Conservation (phyloP, 495 filamentous ascomycete genomes). For the Talaromyces wortmannii region DNA sequence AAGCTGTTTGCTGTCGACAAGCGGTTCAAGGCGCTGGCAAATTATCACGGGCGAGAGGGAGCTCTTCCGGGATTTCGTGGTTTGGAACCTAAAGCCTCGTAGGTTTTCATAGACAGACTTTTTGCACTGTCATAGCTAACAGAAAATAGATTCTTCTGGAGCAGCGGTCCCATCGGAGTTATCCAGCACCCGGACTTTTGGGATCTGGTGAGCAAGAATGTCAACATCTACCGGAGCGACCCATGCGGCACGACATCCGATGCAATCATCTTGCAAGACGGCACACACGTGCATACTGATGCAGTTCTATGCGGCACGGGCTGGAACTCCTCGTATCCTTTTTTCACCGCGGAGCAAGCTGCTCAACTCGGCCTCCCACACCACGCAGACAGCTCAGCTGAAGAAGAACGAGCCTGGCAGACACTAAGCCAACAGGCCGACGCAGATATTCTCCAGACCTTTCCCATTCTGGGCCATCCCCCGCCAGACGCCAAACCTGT, state of each 20-base stretch:
- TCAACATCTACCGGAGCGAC: constrained; percentile 25
- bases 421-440: constrained; percentile 23
- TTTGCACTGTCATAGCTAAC: constrained; percentile 1
- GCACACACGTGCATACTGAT: constrained; percentile 19
- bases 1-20: not conserved
- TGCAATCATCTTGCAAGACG: constrained; percentile 13
- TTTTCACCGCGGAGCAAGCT: constrained; percentile 10
- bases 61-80: constrained; percentile 8
- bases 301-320: constrained; percentile 32
- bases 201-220: constrained; percentile 27
- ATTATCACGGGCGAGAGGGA: constrained; percentile 10
- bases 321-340: constrained; percentile 15
- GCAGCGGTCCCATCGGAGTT: constrained; percentile 25
- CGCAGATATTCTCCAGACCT: constrained; percentile 19
- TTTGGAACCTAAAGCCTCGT: constrained; percentile 15
- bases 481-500: constrained; percentile 17
- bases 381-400: not conserved
- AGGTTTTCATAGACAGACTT: not conserved
- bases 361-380: constrained; percentile 21
- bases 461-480: constrained; percentile 27
- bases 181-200: constrained; percentile 29
- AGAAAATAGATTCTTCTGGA: constrained; percentile 27
- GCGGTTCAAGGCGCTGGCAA: not conserved
- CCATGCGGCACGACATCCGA: constrained; percentile 12
- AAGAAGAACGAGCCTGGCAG: constrained; percentile 17